phyloP scores from a whole-genome alignment of 768 basidiomycete species.

The Agrocybe pediades region DNA sequence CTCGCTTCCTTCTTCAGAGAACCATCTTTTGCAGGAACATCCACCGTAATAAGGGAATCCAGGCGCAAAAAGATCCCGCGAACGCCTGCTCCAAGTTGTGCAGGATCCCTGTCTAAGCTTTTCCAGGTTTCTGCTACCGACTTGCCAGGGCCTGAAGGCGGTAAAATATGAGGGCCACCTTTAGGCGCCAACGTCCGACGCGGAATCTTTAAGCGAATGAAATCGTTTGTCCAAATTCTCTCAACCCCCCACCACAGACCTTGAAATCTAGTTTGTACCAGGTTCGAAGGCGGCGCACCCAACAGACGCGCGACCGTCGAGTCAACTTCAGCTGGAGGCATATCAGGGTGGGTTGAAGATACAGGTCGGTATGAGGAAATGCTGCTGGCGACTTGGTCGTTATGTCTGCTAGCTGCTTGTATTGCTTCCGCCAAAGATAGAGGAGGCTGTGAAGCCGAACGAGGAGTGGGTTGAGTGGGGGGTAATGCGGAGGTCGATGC shows the following conservation, averaged over 20 bases:
- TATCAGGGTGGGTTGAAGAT: conserved; percentile 16
- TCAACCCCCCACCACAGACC: conserved; percentile 92
- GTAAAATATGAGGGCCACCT: conserved; percentile 58
- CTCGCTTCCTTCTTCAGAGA: conserved; percentile 58
- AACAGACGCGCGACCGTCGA: conserved; percentile 24
- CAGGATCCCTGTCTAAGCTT: conserved; percentile 22
- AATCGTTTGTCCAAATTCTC: conserved; percentile 84
- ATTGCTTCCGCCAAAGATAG: conserved; percentile 42
- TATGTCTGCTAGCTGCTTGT: conserved; percentile 46
- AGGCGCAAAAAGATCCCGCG: conserved; percentile 76
- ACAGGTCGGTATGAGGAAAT: conserved; percentile 19
- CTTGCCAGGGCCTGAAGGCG: conserved; percentile 64
- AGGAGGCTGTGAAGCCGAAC: conserved; percentile 10
- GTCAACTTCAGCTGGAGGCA: conserved; percentile 23
- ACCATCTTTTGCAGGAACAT: conserved; percentile 45
- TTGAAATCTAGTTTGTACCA: conserved; percentile 63
- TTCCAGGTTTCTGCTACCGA: conserved; percentile 26
- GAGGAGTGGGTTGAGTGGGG: conserved; percentile 15
- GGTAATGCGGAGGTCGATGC: conserved; percentile 15
- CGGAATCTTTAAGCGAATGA: conserved; percentile 75
- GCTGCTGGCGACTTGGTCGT: conserved; percentile 18
- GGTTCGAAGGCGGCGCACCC: conserved; percentile 12
- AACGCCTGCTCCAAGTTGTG: conserved; percentile 51
- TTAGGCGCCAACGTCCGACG: conserved; percentile 67
- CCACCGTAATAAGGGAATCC: conserved; percentile 65